Conservation (phyloP, 106 monocot genomes). For the Dioscorea alata region DNA sequence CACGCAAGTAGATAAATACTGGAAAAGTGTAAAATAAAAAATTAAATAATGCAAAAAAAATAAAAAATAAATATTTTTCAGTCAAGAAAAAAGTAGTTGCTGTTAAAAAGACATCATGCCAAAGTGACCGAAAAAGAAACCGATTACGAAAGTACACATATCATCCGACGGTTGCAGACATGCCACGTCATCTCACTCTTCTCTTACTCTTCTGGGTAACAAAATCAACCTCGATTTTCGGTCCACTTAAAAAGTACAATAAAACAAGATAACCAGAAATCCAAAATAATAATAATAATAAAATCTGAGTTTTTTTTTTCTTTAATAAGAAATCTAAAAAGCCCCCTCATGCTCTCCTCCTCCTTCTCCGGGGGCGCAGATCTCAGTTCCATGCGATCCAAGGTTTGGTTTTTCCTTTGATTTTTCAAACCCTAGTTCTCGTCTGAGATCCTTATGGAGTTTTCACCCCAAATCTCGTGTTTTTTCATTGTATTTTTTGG, state of each 20-base stretch:
- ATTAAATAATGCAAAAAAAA: no score
- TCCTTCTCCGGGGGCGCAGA: conserved; percentile 28
- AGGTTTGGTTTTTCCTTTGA: conserved; percentile 21
- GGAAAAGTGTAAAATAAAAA: no score
- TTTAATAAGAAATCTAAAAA: not conserved
- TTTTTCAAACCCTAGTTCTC: not conserved
- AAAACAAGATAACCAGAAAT: not conserved
- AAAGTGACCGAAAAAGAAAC: no score
- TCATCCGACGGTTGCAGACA: no score
- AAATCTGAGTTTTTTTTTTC: not conserved
- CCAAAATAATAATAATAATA: not conserved
- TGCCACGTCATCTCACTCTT: no score
- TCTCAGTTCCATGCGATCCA: conserved; percentile 42
- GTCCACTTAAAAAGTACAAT: not conserved
- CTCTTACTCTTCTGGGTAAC: no score
- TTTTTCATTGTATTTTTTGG: not conserved
- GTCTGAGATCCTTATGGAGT: not conserved
- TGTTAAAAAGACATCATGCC: no score
- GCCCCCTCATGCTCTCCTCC: not conserved
- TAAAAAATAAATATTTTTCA: no score
- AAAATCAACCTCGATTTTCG: no score
- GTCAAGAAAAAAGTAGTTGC: no score
- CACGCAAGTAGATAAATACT: no score
- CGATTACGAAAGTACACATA: no score
- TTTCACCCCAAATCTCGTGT: not conserved